Evolutionary conservation across 2,329 filamentous ascomycete species (phyloP), one percentile per base, ranked within the genome.

Genomic region (Aspergillus fischeri): DNA sequence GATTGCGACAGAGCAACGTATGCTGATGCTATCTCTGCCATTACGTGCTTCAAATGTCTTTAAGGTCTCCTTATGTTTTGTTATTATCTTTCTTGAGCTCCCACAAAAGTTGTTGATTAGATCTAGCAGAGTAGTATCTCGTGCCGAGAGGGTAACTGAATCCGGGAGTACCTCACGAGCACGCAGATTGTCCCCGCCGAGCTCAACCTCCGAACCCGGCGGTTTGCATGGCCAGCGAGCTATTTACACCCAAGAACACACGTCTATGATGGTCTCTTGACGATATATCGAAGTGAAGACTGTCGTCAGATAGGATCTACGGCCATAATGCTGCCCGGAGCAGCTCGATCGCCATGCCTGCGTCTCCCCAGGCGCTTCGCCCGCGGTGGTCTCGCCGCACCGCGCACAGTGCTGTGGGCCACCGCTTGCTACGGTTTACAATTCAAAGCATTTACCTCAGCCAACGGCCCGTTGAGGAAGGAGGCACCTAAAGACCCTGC

Each of bases 281-380:
- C 20, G 25, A 24, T 27, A 47, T 1, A 24, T 51, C 28, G n/a
- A 9, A 48, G 41, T 53, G 20, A 38, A 38, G 32, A 17, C 14
- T 6, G 55, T 55, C 51, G 60, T 49, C 48, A 55, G 41, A 51
- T 32, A 54, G 20, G 45, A 54, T 53, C 54, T 38, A 38, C 32
- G 51, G 59, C 60, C 63, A 65, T 55, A 56, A 76, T 76, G 73
- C 68, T 76, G 63, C 69, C 70, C 63, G 68, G 70, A 69, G 70
- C 72, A 56, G 68, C 67, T 42, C 70, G 70, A 60, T 66, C 69
- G 62, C 68, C 67, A 55, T 71, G 71, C 59, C 67, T 65, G 69
- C 68, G 70, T 51, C 58, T 64, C 63, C 64, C 70, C 48, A 58
- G 63, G 59, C 71, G 65, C 59, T 63, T 66, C 55, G 56, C 60